phyloP scores from a whole-genome alignment of 164 flowering plant species.

The Dillenia suffruticosa region DNA sequence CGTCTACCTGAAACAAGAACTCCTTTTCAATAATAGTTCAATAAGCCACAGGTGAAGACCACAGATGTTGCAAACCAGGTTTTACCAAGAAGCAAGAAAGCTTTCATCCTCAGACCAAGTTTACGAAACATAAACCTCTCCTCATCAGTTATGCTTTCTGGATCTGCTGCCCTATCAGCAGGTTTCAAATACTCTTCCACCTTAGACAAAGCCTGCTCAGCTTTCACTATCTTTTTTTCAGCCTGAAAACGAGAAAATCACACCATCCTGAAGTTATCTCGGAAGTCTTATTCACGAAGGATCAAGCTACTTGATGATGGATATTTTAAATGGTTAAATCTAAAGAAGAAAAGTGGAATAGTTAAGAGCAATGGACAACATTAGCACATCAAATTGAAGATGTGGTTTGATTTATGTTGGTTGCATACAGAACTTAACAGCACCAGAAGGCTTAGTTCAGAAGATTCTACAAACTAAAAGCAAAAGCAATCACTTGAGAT shows the following conservation, averaged over 20 bases:
- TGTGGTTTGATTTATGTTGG: no score
- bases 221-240: constrained; percentile 62
- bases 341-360: no score
- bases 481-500: no score
- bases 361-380: no score
- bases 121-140: constrained; percentile 96
- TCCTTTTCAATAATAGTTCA: neutral
- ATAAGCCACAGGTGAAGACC: neutral
- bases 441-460: no score
- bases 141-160: constrained; percentile 83
- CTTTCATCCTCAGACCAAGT: constrained; percentile 92
- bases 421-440: no score
- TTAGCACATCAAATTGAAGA: no score
- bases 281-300: no score
- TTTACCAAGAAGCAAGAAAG: constrained; percentile 88
- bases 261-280: no score
- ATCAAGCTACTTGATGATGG: no score
- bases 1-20: constrained; percentile 72
- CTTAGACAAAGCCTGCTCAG: constrained; percentile 64
- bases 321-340: no score
- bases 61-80: neutral
- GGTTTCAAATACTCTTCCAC: constrained; percentile 80
- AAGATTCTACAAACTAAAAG: no score
- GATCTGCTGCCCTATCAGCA: constrained; percentile 47
- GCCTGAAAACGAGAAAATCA: constrained; percentile 38